Evolutionary conservation across 495 filamentous ascomycete genomes (phyloP).

Genomic region (Margaritispora aquatica): DNA sequence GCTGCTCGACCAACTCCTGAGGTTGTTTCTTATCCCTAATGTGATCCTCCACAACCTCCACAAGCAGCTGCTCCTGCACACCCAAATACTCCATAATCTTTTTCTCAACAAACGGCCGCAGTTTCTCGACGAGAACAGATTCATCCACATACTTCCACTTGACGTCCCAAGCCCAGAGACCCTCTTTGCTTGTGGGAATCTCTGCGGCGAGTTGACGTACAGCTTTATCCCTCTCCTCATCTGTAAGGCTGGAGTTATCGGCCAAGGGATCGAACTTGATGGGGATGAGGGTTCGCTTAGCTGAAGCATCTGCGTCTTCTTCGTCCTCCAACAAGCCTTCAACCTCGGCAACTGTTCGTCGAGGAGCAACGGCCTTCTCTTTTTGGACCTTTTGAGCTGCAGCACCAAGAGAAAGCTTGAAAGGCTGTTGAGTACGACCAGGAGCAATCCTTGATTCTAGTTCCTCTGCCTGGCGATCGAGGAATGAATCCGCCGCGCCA

Average conservation of each 20-base stretch:
- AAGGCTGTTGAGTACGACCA: slow-evolving; percentile 61
- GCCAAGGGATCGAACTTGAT: slow-evolving; percentile 82
- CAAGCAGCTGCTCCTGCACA: slow-evolving; percentile 91
- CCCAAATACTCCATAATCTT: slow-evolving; percentile 96
- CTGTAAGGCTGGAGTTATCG: slow-evolving; percentile 61
- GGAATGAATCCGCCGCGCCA: slow-evolving; percentile 88
- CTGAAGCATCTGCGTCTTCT: slow-evolving; percentile 65
- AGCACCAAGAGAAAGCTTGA: slow-evolving; percentile 90
- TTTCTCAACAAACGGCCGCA: slow-evolving; percentile 94
- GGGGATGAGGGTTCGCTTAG: slow-evolving; percentile 77
- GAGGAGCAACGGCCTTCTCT: slow-evolving; percentile 50
- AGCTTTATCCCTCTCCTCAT: slow-evolving; percentile 77
- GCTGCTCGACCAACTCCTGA: slow-evolving; percentile 72
- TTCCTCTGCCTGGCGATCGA: slow-evolving; percentile 82
- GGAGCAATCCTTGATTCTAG: slow-evolving; percentile 51
- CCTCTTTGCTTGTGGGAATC: slow-evolving; percentile 81
- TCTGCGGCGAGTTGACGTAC: slow-evolving; percentile 76
- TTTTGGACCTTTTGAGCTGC: slow-evolving; percentile 73
- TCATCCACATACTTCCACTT: slow-evolving; percentile 94
- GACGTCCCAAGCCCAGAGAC: slow-evolving; percentile 86
- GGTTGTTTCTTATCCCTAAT: slow-evolving; percentile 71
- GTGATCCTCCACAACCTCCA: slow-evolving; percentile 87
- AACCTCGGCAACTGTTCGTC: slow-evolving; percentile 85
- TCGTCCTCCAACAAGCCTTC: slow-evolving; percentile 93
- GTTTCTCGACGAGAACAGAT: slow-evolving; percentile 73